Base-by-base conservation (phyloP, 164 flowering plant species). In the Warburgia ugandensis region DNA sequence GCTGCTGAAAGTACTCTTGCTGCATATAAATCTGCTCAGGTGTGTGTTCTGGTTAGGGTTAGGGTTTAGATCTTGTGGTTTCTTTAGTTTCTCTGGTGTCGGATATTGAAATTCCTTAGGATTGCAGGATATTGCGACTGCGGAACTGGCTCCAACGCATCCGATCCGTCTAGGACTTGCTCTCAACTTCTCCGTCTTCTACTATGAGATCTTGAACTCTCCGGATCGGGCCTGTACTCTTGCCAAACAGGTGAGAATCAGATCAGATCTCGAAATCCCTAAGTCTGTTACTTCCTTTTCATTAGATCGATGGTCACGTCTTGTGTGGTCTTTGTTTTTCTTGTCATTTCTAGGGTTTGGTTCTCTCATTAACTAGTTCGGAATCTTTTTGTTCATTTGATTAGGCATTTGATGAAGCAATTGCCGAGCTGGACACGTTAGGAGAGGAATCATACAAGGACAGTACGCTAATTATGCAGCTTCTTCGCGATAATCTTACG, bases 161-260 rank as follows among this genome's bases (percentile, higher is more conserved):
- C 95, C 89, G 0, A 86, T 84, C 66, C 70, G 89, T 4, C 81
- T 86, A 0, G 95, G 95, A 19, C 55, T 86, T 59, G 96, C 96
- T 27, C 83, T 86, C 19, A 86, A 86, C 68, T 86, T 86, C 72
- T 86, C 89, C 25, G 92, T 84, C 29, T 84, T 86, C 40, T 84
- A 86, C 63, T 86, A 81, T 48, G 95, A 86, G 73, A 86, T 83
- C 48, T 72, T 86, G 63, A 86, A 79, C 37, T 83, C 95, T 36
- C 89, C 89, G 7, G 96, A 86, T 52, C 86, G 84, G 2, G 92
- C 96, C 54, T 86, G 96, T 67, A 73, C 54, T 45, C 80, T 84
- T 21, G 88, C 94, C 8, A 84, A 84, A 81, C 86, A 80, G 90
- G 27, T 35, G 22, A 8, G 7, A 28, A 19, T 10, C 4, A 10